Conservation (phyloP, 768 basidiomycete genomes). For the Lactarius sp. region DNA sequence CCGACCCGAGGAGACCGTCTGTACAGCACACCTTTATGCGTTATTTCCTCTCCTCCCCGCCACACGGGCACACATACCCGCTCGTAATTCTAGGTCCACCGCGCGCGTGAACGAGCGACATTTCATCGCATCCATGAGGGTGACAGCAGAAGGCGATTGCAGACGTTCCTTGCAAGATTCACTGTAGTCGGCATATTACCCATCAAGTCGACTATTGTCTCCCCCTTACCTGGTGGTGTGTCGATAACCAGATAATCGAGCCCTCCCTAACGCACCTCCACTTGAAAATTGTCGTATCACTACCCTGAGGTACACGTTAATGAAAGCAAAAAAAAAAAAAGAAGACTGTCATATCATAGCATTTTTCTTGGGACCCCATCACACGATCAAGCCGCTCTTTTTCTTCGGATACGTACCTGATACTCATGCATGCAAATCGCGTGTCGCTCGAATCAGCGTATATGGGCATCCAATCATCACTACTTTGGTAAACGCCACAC, state of each 20-base stretch:
- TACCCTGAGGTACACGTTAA: no score
- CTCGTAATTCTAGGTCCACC: slow-evolving; percentile 92
- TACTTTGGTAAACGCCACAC: slow-evolving; percentile 86
- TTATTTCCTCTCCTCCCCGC: slow-evolving; percentile 53
- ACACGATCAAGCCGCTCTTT: slow-evolving; percentile 53
- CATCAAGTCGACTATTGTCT: background rate
- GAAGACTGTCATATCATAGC: slow-evolving; percentile 82
- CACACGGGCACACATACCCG: slow-evolving; percentile 96
- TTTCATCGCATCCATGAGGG: slow-evolving; percentile 92
- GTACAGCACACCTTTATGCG: no score
- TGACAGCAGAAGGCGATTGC: slow-evolving; percentile 51
- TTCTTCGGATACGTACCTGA: no score
- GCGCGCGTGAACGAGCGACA: slow-evolving; percentile 92
- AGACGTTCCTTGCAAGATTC: no score
- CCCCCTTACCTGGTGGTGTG: slow-evolving; percentile 84
- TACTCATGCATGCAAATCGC: no score
- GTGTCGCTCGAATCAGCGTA: slow-evolving; percentile 76
- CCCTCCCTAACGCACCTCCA: slow-evolving; percentile 42
- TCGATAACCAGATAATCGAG: slow-evolving; percentile 92
- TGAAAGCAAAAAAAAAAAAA: no score
- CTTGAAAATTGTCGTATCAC: no score
- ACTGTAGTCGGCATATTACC: background rate
- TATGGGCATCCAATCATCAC: slow-evolving; percentile 96
- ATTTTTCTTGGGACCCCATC: slow-evolving; percentile 98
- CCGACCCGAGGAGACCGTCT: no score